Evolutionary conservation across 768 basidiomycete species (phyloP).

Genomic region (Termitomyces sp.): DNA sequence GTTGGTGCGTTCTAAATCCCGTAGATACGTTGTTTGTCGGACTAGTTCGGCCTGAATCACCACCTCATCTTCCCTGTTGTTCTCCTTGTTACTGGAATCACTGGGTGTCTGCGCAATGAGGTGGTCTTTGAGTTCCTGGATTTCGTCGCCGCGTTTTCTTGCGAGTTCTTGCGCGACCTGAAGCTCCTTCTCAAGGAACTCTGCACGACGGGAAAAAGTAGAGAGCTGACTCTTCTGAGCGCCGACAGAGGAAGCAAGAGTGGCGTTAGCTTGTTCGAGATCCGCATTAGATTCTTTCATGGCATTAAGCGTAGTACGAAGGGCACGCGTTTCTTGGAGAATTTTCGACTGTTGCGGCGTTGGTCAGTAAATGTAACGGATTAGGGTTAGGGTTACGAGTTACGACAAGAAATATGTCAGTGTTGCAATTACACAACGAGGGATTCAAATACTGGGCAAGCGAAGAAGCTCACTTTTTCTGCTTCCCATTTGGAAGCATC

Average conservation of each 20-base stretch:
- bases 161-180: constrained; percentile 40
- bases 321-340: constrained; percentile 47
- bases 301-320: constrained; percentile 44
- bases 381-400: background rate
- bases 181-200: constrained; percentile 46
- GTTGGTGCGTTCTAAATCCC: constrained; percentile 57
- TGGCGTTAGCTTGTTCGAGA: constrained; percentile 52
- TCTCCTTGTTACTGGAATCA: constrained; percentile 25
- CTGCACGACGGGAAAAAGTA: constrained; percentile 40
- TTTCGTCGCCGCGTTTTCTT: constrained; percentile 31
- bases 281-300: constrained; percentile 60
- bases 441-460: background rate
- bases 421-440: background rate
- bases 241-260: constrained; percentile 44
- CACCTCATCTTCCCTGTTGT: constrained; percentile 45
- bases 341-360: constrained; percentile 34
- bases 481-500: constrained; percentile 47
- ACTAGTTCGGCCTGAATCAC: constrained; percentile 67
- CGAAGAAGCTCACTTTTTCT: constrained; percentile 50
- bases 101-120: constrained; percentile 1
- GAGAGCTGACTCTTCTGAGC: constrained; percentile 50
- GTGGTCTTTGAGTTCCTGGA: background rate
- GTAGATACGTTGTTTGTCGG: constrained; percentile 59
- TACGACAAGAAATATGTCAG: background rate
- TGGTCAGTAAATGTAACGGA: background rate